Percentiles rank a stretch among this genome's conserved stretches.
Evolutionary conservation across 768 basidiomycete species (phyloP).

Genomic region (Pleurotus salmoneostramineus): DNA sequence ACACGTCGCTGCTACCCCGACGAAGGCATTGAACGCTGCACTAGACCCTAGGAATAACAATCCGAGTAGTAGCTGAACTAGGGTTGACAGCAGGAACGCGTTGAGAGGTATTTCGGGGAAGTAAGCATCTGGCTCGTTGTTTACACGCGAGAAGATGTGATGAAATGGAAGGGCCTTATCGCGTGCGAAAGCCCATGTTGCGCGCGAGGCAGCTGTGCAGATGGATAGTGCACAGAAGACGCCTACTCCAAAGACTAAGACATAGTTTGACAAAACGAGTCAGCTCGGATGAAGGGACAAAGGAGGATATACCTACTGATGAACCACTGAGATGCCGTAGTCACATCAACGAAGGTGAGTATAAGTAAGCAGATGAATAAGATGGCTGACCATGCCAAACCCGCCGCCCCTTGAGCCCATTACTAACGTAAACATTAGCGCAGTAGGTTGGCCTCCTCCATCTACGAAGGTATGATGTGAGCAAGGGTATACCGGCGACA

Average conservation of each 20-base stretch:
- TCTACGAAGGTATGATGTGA: slow-evolving; percentile 26
- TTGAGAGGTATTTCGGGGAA: slow-evolving; percentile 51
- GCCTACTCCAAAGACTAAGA: slow-evolving; percentile 56
- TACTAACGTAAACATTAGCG: slow-evolving; percentile 55
- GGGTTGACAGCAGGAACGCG: slow-evolving; percentile 55
- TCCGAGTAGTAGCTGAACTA: slow-evolving; percentile 55
- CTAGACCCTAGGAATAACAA: slow-evolving; percentile 60
- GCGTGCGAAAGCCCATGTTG: slow-evolving; percentile 69
- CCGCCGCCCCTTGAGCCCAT: slow-evolving; percentile 62
- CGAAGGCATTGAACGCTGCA: slow-evolving; percentile 66
- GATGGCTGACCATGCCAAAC: slow-evolving; percentile 44
- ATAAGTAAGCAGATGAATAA: slow-evolving; percentile 11
- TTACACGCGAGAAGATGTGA: slow-evolving; percentile 41
- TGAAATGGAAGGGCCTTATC: slow-evolving; percentile 63
- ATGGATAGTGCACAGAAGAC: slow-evolving; percentile 67
- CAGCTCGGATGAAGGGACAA: too few species aligned
- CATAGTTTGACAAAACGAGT: slow-evolving; percentile 18
- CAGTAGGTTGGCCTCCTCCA: slow-evolving; percentile 60
- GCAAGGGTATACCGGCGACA: background rate
- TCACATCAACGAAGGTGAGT: too few species aligned
- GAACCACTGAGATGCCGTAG: slow-evolving; percentile 27
- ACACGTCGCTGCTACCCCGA: slow-evolving; percentile 64
- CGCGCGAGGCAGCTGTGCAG: slow-evolving; percentile 62
- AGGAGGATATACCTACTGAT: slow-evolving; percentile 25
- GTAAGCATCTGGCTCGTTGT: slow-evolving; percentile 21